phyloP scores from a whole-genome alignment of 768 basidiomycete species.

The Rhizopogon vinicolor region DNA sequence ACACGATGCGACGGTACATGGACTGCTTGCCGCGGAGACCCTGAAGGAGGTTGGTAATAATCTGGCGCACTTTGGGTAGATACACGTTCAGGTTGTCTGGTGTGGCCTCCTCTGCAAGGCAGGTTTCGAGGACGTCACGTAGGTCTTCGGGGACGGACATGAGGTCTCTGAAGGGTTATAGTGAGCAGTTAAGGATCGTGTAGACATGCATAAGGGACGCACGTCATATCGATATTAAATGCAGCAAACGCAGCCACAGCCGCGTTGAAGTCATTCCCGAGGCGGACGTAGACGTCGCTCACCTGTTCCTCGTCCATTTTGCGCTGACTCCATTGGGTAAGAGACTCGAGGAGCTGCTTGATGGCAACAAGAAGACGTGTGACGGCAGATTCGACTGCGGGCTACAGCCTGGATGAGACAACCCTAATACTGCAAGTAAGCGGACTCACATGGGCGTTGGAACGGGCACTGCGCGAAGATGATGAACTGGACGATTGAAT shows the following conservation, averaged over 20 bases:
- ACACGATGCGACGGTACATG: conserved; percentile 72
- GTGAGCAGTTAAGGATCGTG: conserved; percentile 6
- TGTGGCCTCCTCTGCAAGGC: conserved; percentile 87
- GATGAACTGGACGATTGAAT: conserved; percentile 31
- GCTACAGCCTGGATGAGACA: conserved; percentile 33
- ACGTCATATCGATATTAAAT: conserved; percentile 91
- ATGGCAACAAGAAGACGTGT: conserved; percentile 92
- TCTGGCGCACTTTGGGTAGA: conserved; percentile 85
- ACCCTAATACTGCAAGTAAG: conserved; percentile 7
- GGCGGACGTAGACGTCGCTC: conserved; percentile 93
- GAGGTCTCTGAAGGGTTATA: conserved; percentile 61
- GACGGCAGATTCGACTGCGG: conserved; percentile 85
- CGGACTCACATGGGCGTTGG: conserved; percentile 20
- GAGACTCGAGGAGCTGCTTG: conserved; percentile 87
- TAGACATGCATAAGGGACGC: conserved; percentile 30
- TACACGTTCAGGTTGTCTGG: conserved; percentile 82
- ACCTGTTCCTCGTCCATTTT: conserved; percentile 74
- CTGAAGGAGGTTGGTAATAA: conserved; percentile 90
- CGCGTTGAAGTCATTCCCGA: conserved; percentile 96
- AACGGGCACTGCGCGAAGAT: conserved; percentile 16
- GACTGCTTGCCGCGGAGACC: conserved; percentile 93
- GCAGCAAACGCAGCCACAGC: conserved; percentile 85
- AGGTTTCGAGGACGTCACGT: conserved; percentile 83
- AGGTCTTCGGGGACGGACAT: conserved; percentile 85
- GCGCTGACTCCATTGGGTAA: conserved; percentile 79